Evolutionary conservation across 495 filamentous ascomycete species (phyloP).

Genomic region (Aspergillus biplanus): DNA sequence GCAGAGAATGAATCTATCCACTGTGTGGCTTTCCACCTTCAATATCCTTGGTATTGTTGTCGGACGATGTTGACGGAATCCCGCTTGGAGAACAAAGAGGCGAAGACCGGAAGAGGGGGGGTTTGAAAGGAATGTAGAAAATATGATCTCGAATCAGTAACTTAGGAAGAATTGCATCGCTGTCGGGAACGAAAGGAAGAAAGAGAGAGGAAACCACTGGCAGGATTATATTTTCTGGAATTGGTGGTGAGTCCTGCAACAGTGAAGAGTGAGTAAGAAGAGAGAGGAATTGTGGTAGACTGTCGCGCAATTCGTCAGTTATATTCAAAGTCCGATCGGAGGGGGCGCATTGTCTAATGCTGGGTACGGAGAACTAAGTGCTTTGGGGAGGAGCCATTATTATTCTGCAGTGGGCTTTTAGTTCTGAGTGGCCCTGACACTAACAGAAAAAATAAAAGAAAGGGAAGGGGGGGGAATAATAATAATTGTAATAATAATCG

Average conservation of each 20-base stretch:
- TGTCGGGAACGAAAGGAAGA: slow-evolving; percentile 10
- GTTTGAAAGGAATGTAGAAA: slow-evolving; percentile 1
- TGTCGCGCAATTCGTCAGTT: slow-evolving; percentile 29
- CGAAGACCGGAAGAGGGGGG: background rate
- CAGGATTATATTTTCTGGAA: slow-evolving; percentile 8
- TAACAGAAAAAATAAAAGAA: slow-evolving; percentile 5
- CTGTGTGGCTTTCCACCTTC: background rate
- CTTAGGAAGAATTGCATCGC: slow-evolving; percentile 13
- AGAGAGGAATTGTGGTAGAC: slow-evolving; percentile 11
- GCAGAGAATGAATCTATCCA: background rate
- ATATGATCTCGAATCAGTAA: slow-evolving; percentile 10
- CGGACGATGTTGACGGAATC: background rate
- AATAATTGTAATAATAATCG: slow-evolving; percentile 10
- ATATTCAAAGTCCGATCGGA: slow-evolving; percentile 30
- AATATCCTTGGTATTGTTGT: background rate
- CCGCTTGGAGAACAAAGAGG: background rate
- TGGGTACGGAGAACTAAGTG: slow-evolving; percentile 15
- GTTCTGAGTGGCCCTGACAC: background rate
- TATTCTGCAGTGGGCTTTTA: slow-evolving; percentile 15
- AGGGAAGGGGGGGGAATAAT: background rate
- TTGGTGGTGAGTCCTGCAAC: slow-evolving; percentile 4
- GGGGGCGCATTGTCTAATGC: slow-evolving; percentile 13
- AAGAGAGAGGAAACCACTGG: slow-evolving; percentile 1
- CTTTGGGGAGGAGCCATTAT: slow-evolving; percentile 20
- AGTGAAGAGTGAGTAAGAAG: slow-evolving; percentile 11